Conservation (phyloP, 768 basidiomycete species). For the Glaciozyma antarctica region DNA sequence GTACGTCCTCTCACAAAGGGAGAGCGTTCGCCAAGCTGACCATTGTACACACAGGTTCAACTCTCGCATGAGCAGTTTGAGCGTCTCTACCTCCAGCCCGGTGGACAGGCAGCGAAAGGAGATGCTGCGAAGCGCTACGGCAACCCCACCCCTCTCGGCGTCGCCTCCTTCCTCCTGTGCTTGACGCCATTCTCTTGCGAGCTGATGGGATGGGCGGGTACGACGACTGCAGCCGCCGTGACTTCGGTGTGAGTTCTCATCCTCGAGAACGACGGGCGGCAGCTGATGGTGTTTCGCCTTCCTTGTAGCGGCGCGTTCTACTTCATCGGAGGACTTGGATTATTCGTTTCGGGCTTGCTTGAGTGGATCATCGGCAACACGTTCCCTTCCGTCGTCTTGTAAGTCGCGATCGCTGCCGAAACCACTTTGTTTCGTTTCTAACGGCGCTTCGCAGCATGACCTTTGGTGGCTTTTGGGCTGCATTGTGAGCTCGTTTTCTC, state of each 20-base stretch:
- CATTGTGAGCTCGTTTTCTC: conserved; percentile 31
- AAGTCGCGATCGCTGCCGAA: no score
- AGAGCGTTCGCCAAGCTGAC: not conserved
- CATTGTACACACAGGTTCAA: conserved; percentile 4
- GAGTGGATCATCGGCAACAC: conserved; percentile 33
- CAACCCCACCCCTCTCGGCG: conserved; percentile 32
- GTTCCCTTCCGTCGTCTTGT: conserved; percentile 34
- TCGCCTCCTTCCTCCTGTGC: conserved; percentile 33
- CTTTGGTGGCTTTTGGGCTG: conserved; percentile 34
- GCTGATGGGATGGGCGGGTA: conserved; percentile 32
- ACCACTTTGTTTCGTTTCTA: no score
- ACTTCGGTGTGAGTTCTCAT: conserved; percentile 10
- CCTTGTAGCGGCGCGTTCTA: conserved; percentile 25
- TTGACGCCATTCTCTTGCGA: conserved; percentile 33
- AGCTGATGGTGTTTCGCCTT: not conserved
- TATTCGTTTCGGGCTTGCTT: conserved; percentile 29
- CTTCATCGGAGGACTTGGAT: conserved; percentile 30
- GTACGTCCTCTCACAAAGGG: not conserved
- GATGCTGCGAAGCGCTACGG: conserved; percentile 31
- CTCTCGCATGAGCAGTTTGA: conserved; percentile 36
- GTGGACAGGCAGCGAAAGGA: conserved; percentile 31
- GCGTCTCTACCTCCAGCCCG: conserved; percentile 35
- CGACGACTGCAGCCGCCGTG: conserved; percentile 1
- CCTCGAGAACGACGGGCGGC: no score
- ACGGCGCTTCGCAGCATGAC: conserved; percentile 4